phyloP scores from a whole-genome alignment of 805 yeast genomes.

The Nakazawaea sp. region DNA sequence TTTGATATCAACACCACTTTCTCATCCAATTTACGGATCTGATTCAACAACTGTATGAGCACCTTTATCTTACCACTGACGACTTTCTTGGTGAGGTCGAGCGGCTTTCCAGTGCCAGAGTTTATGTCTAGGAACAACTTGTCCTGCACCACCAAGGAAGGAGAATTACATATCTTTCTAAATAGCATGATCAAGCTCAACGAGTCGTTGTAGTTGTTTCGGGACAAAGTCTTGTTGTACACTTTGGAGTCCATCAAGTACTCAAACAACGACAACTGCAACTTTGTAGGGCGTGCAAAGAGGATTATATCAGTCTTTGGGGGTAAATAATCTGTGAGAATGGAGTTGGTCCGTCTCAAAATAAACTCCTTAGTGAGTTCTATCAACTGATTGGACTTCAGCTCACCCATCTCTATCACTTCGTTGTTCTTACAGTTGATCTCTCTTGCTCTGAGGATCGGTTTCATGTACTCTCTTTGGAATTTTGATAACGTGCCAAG shows the following conservation, averaged over 20 bases:
- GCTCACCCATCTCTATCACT: conserved; percentile 50
- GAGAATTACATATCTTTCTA: conserved; percentile 81
- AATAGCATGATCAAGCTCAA: conserved; percentile 66
- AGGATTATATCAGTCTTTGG: conserved; percentile 69
- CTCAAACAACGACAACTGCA: conserved; percentile 51
- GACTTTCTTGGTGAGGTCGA: conserved; percentile 23
- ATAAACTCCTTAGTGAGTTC: conserved; percentile 58
- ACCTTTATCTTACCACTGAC: conserved; percentile 61
- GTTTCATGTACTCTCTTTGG: conserved; percentile 57
- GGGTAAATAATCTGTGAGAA: conserved; percentile 53
- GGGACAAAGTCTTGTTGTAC: conserved; percentile 24
- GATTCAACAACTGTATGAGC: conserved; percentile 47
- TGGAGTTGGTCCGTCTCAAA: conserved; percentile 62
- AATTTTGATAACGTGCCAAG: conserved; percentile 56
- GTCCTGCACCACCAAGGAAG: conserved; percentile 52
- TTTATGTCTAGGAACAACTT: conserved; percentile 28
- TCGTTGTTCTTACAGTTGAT: conserved; percentile 45
- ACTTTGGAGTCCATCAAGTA: conserved; percentile 34
- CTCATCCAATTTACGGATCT: conserved; percentile 42
- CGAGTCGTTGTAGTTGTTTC: conserved; percentile 32
- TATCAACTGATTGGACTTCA: conserved; percentile 56
- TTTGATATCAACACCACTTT: conserved; percentile 84
- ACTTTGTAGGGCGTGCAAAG: conserved; percentile 67
- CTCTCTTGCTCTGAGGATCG: conserved; percentile 69
- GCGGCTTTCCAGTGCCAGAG: conserved; percentile 14